Percentiles rank a stretch among this genome's conserved stretches.
Evolutionary conservation across 805 yeast species (phyloP).

Genomic region (Kodamaea fukazawae): DNA sequence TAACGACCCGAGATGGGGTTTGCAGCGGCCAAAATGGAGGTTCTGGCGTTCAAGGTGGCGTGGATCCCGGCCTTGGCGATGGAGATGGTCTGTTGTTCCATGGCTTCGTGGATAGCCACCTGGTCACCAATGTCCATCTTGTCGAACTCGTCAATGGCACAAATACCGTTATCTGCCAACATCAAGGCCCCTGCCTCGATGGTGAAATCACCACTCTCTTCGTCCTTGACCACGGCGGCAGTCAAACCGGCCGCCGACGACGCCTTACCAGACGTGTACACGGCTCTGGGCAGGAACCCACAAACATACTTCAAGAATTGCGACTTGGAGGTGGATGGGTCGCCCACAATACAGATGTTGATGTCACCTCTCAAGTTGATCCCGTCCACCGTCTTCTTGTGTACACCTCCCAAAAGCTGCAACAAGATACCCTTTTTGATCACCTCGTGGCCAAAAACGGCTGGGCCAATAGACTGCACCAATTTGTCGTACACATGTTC

Average conservation of each 20-base stretch:
- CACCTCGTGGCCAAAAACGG: conserved; percentile 93
- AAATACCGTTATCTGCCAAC: conserved; percentile 97
- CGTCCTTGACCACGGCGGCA: conserved; percentile 96
- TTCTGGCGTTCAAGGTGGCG: conserved; percentile 94
- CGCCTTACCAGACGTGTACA: conserved; percentile 97
- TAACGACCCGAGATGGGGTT: conserved; percentile 97
- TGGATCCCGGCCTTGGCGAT: conserved; percentile 99
- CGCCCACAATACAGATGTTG: conserved; percentile 94
- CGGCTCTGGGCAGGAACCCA: conserved; percentile 88
- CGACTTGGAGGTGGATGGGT: conserved; percentile 95
- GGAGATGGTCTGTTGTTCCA: conserved; percentile 99
- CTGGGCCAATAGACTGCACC: conserved; percentile 89
- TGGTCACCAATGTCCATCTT: conserved; percentile 95
- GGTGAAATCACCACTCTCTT: conserved; percentile 94
- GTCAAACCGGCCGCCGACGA: conserved; percentile 98
- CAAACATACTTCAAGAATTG: conserved; percentile 93
- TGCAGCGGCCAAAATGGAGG: conserved; percentile 97
- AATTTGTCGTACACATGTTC: conserved; percentile 79
- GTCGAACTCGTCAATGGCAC: conserved; percentile 98
- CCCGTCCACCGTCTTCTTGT: conserved; percentile 89
- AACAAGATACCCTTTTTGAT: conserved; percentile 88
- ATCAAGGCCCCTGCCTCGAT: conserved; percentile 98
- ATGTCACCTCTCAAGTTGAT: conserved; percentile 95
- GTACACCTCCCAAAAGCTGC: conserved; percentile 93
- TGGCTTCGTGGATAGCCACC: conserved; percentile 98